Percentiles rank a stretch among this genome's conserved stretches.
Conservation (phyloP, 139 green algal genomes). For the Pedinophyceae sp. region DNA sequence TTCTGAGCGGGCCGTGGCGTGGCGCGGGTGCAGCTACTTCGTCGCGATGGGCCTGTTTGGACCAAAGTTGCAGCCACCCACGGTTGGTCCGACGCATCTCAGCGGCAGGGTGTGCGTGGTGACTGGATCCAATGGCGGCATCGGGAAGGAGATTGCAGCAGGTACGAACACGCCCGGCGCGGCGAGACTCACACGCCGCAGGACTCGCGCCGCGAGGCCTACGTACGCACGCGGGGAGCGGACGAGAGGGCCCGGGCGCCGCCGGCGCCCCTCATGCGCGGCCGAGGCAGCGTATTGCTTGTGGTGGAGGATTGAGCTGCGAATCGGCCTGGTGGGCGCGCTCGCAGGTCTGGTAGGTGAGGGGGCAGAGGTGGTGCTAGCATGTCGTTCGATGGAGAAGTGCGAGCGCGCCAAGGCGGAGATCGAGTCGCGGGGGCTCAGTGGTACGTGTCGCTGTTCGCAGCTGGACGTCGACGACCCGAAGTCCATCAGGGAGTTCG, state of each 20-base stretch:
- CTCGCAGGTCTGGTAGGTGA: too few species aligned
- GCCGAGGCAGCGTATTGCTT: background rate
- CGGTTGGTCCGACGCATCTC: too few species aligned
- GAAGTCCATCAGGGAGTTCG: constrained; percentile 26
- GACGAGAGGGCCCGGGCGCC: too few species aligned
- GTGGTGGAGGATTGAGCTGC: background rate
- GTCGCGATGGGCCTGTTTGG: too few species aligned
- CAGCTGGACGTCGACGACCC: constrained; percentile 31
- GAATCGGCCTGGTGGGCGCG: too few species aligned
- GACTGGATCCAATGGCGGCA: constrained; percentile 31
- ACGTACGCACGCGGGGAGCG: constrained; percentile 32
- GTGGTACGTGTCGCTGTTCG: constrained; percentile 17
- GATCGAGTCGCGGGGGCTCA: constrained; percentile 7
- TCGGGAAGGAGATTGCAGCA: constrained; percentile 16
- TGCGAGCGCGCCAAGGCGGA: constrained; percentile 19
- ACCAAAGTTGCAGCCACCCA: too few species aligned
- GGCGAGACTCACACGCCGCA: background rate
- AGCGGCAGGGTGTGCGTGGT: too few species aligned
- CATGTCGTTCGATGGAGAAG: constrained; percentile 21
- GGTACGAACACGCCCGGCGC: background rate
- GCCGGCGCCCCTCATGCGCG: background rate
- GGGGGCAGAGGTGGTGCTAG: constrained; percentile 39
- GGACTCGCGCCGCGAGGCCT: background rate
- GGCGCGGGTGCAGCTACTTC: too few species aligned
- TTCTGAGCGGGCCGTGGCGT: too few species aligned